Percentiles rank a stretch among this genome's conserved stretches.
Evolutionary conservation across 2,329 filamentous ascomycete species (phyloP).

Genomic region (Acephala macrosclerotiorum): DNA sequence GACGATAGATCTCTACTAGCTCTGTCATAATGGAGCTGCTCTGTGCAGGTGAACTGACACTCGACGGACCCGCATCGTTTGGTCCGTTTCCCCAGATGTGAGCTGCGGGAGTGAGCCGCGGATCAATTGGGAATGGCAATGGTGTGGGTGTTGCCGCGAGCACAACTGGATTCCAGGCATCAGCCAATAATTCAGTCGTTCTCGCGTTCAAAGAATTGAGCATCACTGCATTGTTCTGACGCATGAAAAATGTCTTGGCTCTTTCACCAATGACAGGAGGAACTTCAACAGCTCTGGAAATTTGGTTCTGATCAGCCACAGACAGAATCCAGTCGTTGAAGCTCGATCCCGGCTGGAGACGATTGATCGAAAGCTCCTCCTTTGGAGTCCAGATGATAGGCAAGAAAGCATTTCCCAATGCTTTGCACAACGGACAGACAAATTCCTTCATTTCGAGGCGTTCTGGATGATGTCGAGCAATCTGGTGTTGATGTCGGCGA

Average conservation of each 20-base stretch:
- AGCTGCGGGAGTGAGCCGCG: neutral
- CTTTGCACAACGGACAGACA: constrained; percentile 96
- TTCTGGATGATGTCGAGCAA: constrained; percentile 93
- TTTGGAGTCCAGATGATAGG: constrained; percentile 96
- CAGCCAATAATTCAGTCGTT: constrained; percentile 40
- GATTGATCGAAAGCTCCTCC: constrained; percentile 81
- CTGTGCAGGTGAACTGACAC: constrained; percentile 46
- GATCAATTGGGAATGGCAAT: neutral
- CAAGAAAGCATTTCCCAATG: constrained; percentile 91
- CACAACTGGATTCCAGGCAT: constrained; percentile 37
- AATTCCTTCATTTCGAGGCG: constrained; percentile 83
- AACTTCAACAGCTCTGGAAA: neutral
- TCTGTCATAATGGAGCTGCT: constrained; percentile 55
- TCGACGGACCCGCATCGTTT: neutral
- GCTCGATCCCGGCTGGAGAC: constrained; percentile 63
- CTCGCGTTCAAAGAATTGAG: constrained; percentile 33
- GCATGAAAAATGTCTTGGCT: neutral
- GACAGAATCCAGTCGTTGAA: constrained; percentile 59
- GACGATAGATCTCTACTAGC: constrained; percentile 65
- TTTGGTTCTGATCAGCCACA: neutral
- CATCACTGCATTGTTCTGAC: constrained; percentile 36
- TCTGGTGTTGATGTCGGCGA: constrained; percentile 87
- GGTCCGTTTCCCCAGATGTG: neutral
- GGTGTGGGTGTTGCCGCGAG: constrained; percentile 34
- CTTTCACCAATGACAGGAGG: neutral